Base-by-base conservation (phyloP, 768 basidiomycete species). In the Obba rivulosa region DNA sequence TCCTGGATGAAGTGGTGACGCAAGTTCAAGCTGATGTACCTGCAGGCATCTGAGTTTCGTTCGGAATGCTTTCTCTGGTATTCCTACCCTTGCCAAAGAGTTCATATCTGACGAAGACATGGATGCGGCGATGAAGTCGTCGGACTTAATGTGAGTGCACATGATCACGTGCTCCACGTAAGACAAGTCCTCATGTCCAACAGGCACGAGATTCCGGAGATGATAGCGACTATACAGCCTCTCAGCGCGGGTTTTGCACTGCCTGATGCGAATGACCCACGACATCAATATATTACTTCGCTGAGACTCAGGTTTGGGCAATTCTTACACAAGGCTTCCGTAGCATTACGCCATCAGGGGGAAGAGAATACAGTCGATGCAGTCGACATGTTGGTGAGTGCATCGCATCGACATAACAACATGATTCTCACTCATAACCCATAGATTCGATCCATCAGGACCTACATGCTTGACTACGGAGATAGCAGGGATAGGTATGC, bases 361-460 rank as follows among this genome's bases (percentile, higher is more conserved):
- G 83, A 86, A 58, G 84, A 87, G 64, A 87, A 85, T 54, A 85
- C 83, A 2, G 80, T 93, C 8, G 91, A 93, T 64, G 82, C 85
- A 4, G 85, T 91, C 16, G 78, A 85, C 54, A 77, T 80, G 62
- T 69, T 89, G 48, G 87, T 86, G 55, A 47, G 78, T 52, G 34
- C 16, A 13, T 9, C 8, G 31, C 4, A 25, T 22, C 39, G 34
- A 14, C 22, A 17, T 14, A 22, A 17, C 42, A 23, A 28, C 18
- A 10, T 34, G 16, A 21, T 34, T 35, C 9, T 8, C 21, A 28
- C 16, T 36, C 18, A 36, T 24, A 45, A 20, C 40, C 23, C 5
- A 8, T 52, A 87, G 83, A 72, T 87, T 41, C 73, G 78, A 41
- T 81, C 82, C 9, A 79, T 89, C 43, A 76, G 81, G 34, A 83